phyloP scores from a whole-genome alignment of 306 rosid genomes.

The Datisca glomerata region DNA sequence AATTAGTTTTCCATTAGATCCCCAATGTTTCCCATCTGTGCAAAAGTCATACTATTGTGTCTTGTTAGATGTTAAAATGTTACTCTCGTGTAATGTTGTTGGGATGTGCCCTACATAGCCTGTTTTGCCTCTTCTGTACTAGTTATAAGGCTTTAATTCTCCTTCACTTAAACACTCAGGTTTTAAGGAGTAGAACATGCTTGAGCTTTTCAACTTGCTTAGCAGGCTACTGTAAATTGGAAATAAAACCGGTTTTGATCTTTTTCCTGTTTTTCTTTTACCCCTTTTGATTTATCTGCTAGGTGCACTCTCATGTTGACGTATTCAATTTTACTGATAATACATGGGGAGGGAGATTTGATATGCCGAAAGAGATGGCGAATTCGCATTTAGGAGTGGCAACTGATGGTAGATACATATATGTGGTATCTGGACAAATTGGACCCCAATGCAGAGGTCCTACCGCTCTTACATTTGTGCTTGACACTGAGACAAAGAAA shows the following conservation, averaged over 20 bases:
- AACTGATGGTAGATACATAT: slow-evolving; percentile 78
- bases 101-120: too few relatives aligned
- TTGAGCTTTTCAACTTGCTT: neutral
- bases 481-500: slow-evolving; percentile 57
- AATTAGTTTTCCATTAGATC: too few relatives aligned
- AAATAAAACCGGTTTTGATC: slow-evolving; percentile 6
- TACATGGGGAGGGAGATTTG: slow-evolving; percentile 47
- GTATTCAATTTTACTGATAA: slow-evolving; percentile 47
- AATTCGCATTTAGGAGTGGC: slow-evolving; percentile 83
- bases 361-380: slow-evolving; percentile 78
- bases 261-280: neutral
- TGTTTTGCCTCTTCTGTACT: too few relatives aligned
- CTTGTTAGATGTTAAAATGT: too few relatives aligned
- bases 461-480: slow-evolving; percentile 36
- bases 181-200: too few relatives aligned
- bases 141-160: too few relatives aligned
- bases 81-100: too few relatives aligned
- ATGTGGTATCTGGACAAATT: slow-evolving; percentile 67
- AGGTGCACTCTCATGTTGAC: slow-evolving; percentile 90
- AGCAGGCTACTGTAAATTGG: too few relatives aligned
- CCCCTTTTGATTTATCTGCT: neutral
- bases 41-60: too few relatives aligned
- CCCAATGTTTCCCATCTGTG: too few relatives aligned
- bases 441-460: slow-evolving; percentile 89
- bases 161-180: too few relatives aligned